Base-by-base conservation (phyloP, 2,329 filamentous ascomycete species). In the Endothia cerciana region DNA sequence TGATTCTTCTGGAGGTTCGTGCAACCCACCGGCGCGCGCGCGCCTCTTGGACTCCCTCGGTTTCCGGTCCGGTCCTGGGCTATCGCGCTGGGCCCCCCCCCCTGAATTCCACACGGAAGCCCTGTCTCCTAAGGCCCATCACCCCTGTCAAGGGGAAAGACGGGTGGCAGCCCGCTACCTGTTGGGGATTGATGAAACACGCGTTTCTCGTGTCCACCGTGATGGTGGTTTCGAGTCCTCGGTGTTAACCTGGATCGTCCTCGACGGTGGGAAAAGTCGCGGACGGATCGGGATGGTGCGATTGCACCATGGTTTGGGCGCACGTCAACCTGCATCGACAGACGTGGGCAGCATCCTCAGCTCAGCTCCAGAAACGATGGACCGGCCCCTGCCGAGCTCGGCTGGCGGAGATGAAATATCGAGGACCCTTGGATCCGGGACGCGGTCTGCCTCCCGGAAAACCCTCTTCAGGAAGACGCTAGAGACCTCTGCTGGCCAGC, bases 121-220 rank as follows among this genome's bases (percentile, higher is more conserved):
- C 56, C 56, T 59, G 56, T 36, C 5, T 36, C n/a, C 19, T 33
- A 13, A 25, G 36, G 19, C 38, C 19, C 33, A 19, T 41, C n/a
- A 38, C 28, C 58, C 60, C 60, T 62, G 60, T 55, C 60, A 60
- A 43, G 25, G 40, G 56, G 56, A 5, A 30, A 13, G 22, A n/a
- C 11, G 40, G 28, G 22, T 17, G 58, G 40, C 58, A 60, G 47
- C 36, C 22, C 25, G 45, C 60, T 57, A 60, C 57, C 28, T n/a
- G 25, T 58, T 60, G 60, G 55, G 60, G 65, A 33, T 19, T 41
- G 45, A 65, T 68, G 63, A 65, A 65, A 68, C 66, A 62, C 63
- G 45, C 66, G 64, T 65, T 65, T 68, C 66, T 68, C 66, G 66
- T 68, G 66, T 68, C 66, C 66, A 65, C 55, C 38, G 22, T 22